Conservation (phyloP, 1,139 yeast species). For the Pichia sp. region DNA sequence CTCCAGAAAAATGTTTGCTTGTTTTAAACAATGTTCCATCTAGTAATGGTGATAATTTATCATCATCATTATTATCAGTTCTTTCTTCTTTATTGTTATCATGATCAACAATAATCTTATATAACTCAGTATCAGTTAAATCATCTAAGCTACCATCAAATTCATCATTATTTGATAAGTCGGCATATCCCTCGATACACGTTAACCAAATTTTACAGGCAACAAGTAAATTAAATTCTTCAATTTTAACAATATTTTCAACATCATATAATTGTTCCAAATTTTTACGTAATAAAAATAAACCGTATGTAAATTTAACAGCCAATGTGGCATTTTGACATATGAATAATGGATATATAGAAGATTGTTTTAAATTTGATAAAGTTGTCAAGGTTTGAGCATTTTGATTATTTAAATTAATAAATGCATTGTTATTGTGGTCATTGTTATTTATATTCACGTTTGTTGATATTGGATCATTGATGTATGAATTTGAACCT, state of each 20-base stretch:
- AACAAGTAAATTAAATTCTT: conserved; percentile 27
- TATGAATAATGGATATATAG: conserved; percentile 41
- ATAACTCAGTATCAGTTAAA: neutral
- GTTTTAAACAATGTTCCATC: neutral
- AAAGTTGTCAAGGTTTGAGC: neutral
- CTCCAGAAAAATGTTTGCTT: neutral
- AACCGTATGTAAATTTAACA: conserved; percentile 45
- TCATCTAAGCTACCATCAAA: neutral
- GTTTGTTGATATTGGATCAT: conserved; percentile 39
- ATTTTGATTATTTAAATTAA: neutral
- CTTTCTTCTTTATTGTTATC: neutral
- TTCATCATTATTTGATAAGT: neutral
- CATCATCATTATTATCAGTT: neutral
- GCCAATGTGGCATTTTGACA: conserved; percentile 38
- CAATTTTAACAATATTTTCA: conserved; percentile 25
- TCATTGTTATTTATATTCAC: neutral
- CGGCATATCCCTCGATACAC: conserved; percentile 22
- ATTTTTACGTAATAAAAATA: conserved; percentile 41
- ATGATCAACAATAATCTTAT: neutral
- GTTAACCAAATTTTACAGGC: conserved; percentile 29
- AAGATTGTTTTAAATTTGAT: conserved; percentile 22
- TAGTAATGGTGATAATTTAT: conserved; percentile 1
- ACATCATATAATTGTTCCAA: conserved; percentile 43
- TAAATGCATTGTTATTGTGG: neutral
- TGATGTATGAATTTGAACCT: conserved; percentile 46